Percentiles rank a stretch among this genome's conserved stretches.
Evolutionary conservation across 345 rosid species (phyloP).

Genomic region (Citrus inodora): DNA sequence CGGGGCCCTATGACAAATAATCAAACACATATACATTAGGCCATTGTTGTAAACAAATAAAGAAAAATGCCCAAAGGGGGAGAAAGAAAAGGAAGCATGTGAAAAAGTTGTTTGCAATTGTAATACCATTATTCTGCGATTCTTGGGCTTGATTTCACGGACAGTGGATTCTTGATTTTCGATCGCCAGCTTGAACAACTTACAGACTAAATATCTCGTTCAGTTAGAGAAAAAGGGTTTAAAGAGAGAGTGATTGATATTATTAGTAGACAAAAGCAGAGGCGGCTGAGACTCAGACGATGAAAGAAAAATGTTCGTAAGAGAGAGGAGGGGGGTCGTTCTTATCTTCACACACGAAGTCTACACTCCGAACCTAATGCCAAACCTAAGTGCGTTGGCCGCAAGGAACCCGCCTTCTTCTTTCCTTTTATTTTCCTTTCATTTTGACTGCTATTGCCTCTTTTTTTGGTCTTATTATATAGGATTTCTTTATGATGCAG

Average conservation of each 20-base stretch:
- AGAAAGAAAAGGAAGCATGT: constrained; percentile 11
- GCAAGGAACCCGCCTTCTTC: constrained; percentile 52
- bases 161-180: constrained; percentile 68
- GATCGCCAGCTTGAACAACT: constrained; percentile 65
- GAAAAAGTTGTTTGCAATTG: neutral
- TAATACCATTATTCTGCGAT: constrained; percentile 74
- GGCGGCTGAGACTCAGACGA: neutral
- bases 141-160: constrained; percentile 78
- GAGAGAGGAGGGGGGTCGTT: constrained; percentile 26
- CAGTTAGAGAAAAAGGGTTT: constrained; percentile 7
- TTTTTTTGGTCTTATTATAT: constrained; percentile 11
- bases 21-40: neutral
- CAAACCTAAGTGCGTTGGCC: constrained; percentile 45
- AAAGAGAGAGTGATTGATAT: neutral
- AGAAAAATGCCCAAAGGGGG: constrained; percentile 3
- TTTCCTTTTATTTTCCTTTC: constrained; percentile 40
- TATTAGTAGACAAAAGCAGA: neutral
- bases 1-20: constrained; percentile 50
- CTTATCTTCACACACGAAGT: constrained; percentile 61
- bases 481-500: too few species aligned
- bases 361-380: constrained; percentile 35
- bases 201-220: neutral
- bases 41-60: neutral
- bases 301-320: neutral
- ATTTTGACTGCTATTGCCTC: constrained; percentile 16